A percentile compares a stretch with the other conserved stretches of the same genome.
These are phyloP conservation scores for Piper betle DNA, from an alignment of 164 flowering plant genomes.

Conservation along the genomic window DNA sequence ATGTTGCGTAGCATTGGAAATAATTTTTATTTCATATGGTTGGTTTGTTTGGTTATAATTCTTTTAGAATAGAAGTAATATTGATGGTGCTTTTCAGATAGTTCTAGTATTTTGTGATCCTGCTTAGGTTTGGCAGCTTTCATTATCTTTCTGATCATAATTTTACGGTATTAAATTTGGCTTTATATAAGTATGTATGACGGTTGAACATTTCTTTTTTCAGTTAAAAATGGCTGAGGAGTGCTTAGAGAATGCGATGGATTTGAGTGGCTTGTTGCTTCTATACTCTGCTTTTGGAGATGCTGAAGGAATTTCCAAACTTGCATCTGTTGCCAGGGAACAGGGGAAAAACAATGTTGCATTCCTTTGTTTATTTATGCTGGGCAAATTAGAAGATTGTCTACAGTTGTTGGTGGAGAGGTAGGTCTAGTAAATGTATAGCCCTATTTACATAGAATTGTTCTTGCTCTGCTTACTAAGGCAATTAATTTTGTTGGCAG, in stretches of 20 bases:
- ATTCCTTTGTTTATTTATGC: constrained; percentile 79
- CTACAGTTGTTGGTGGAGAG: constrained; percentile 89
- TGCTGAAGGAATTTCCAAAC: constrained; percentile 70
- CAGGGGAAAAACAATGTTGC: constrained; percentile 96
- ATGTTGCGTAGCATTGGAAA: too few relatives aligned
- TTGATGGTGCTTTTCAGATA: too few relatives aligned
- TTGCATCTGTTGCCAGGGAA: constrained; percentile 79
- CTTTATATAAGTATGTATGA: too few relatives aligned
- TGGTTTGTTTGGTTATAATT: too few relatives aligned
- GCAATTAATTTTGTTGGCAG: constrained; percentile 29
- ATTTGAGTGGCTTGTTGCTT: constrained; percentile 86
- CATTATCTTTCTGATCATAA: too few relatives aligned
- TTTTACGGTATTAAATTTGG: neutral
- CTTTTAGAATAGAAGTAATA: too few relatives aligned
- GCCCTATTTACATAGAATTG: neutral
- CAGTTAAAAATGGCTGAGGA: constrained; percentile 97
- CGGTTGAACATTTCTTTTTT: constrained; percentile 2
- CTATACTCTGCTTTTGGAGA: constrained; percentile 93
- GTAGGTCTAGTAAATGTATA: constrained; percentile 18
- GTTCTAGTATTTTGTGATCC: too few relatives aligned
- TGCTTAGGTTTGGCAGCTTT: too few relatives aligned
- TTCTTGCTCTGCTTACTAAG: neutral
- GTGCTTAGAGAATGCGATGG: constrained; percentile 75
- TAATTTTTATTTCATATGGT: too few relatives aligned
- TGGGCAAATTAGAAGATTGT: constrained; percentile 93